Conservation (phyloP, 2,329 filamentous ascomycete species). For the Aspergillus niger region DNA sequence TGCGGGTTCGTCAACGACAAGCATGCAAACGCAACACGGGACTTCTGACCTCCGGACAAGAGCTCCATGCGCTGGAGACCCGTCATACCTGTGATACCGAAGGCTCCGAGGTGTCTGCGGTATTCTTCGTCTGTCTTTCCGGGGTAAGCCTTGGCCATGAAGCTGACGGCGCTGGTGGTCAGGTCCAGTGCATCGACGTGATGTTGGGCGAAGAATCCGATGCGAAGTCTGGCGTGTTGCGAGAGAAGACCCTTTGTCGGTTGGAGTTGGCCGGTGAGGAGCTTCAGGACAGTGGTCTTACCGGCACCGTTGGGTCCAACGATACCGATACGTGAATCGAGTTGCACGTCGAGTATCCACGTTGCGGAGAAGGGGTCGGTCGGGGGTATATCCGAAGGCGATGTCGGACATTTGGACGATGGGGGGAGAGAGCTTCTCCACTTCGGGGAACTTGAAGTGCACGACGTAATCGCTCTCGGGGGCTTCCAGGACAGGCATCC, state of each 20-base stretch:
- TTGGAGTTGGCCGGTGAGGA: slow-evolving; percentile 84
- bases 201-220: slow-evolving; percentile 98
- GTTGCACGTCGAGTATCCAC: slow-evolving; percentile 95
- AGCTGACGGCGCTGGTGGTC: slow-evolving; percentile 83
- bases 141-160: slow-evolving; percentile 92
- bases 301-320: slow-evolving; percentile 98
- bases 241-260: slow-evolving; percentile 81
- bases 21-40: slow-evolving; percentile 96
- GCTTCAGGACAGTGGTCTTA: slow-evolving; percentile 97
- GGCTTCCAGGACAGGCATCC: slow-evolving; percentile 86
- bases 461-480: slow-evolving; percentile 95
- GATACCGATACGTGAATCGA: slow-evolving; percentile 97
- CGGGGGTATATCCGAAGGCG: slow-evolving; percentile 80
- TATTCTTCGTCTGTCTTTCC: slow-evolving; percentile 96
- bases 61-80: slow-evolving; percentile 94
- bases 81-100: slow-evolving; percentile 85
- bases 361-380: slow-evolving; percentile 77
- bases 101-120: slow-evolving; percentile 86
- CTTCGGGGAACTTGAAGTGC: slow-evolving; percentile 95
- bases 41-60: slow-evolving; percentile 96
- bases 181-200: slow-evolving; percentile 96
- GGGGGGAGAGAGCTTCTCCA: slow-evolving; percentile 94
- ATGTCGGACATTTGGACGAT: slow-evolving; percentile 97
- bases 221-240: slow-evolving; percentile 80
- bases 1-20: slow-evolving; percentile 91